Evolutionary conservation across 768 basidiomycete species (phyloP).

Genomic region (Trametes punicea): DNA sequence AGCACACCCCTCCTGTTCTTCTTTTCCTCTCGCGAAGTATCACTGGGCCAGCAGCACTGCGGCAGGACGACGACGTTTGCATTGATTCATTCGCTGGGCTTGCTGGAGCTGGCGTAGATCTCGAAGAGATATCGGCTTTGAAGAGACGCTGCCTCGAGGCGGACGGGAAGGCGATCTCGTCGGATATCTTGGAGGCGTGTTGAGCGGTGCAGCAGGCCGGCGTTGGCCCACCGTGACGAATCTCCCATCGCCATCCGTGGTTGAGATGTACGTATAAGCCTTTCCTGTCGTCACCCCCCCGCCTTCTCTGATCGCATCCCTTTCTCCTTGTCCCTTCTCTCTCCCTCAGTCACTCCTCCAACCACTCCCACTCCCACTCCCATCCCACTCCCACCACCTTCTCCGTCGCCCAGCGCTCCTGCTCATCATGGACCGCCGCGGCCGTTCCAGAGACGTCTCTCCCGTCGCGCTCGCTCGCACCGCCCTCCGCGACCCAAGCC

Average conservation of each 20-base stretch:
- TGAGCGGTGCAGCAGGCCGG: neutral
- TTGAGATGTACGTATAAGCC: conserved; percentile 23
- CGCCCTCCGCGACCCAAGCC: conserved; percentile 6
- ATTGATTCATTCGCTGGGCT: no score
- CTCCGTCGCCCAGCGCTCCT: neutral
- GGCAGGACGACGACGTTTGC: neutral
- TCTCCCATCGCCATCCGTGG: neutral
- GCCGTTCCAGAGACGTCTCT: conserved; percentile 28
- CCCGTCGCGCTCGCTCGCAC: conserved; percentile 22
- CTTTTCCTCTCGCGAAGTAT: neutral
- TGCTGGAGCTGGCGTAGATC: neutral
- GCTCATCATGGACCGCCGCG: conserved; percentile 24
- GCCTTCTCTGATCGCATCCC: conserved; percentile 17
- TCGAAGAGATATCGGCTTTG: neutral
- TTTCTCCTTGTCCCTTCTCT: conserved; percentile 5
- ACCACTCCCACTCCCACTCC: neutral
- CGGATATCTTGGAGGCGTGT: conserved; percentile 5
- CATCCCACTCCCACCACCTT: neutral
- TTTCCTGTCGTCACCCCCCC: conserved; percentile 12
- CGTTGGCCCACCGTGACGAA: neutral
- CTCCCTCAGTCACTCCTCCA: conserved; percentile 13
- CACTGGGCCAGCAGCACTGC: neutral
- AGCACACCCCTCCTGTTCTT: neutral
- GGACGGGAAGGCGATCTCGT: neutral
- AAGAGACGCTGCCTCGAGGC: conserved; percentile 19